Evolutionary conservation across 768 basidiomycete species (phyloP), one percentile per base, ranked within the genome.

Genomic region (Mycena crocata): DNA sequence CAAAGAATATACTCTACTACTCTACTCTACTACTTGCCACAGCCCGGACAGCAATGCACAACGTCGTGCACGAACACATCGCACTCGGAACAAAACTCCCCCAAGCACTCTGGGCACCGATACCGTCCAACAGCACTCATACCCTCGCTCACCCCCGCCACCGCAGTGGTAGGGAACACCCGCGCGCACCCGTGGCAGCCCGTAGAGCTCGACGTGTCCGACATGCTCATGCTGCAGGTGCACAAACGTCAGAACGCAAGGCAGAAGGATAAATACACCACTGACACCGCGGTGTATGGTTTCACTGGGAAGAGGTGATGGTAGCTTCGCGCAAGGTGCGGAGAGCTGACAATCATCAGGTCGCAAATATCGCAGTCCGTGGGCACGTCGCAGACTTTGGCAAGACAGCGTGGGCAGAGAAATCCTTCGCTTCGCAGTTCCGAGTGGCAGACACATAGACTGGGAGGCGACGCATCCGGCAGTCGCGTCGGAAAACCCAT

Each of bases 291-390:
- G 58, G 86, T 81, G 77, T 93, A 99, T 3, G 89, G 84, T 72
- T 93, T 94, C 42, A 98, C 98, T 0, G 98, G 98, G 78, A 99
- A 99, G 45, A 99, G 77, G 76, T 96, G 96, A 70, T 96, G 93
- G 76, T 96, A 97, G 74, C 96, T 98, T 72, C 98, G 84, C 37
- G 98, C 98, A 60, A 99, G 85, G 83, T 99, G 98, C 17, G 98
- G 97, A 54, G 95, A 95, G 78, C 93, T 96, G 67, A 99, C 98
- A 70, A 99, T 95, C 93, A 98, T 98, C 71, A 99, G 82, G 10
- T 95, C 94, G 72, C 98, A 99, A 34, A 99, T 91, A 77, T 96
- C 93, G 76, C 98, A 99, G 76, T 99, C 98, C 12, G 97, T 99
- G 39, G 98, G 98, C 7, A 98, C 95, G 74, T 99, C 97, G 84